Percentiles rank a stretch among this genome's conserved stretches.
Conservation (phyloP, 2,329 filamentous ascomycete genomes). For the Monilinia fructigena region DNA sequence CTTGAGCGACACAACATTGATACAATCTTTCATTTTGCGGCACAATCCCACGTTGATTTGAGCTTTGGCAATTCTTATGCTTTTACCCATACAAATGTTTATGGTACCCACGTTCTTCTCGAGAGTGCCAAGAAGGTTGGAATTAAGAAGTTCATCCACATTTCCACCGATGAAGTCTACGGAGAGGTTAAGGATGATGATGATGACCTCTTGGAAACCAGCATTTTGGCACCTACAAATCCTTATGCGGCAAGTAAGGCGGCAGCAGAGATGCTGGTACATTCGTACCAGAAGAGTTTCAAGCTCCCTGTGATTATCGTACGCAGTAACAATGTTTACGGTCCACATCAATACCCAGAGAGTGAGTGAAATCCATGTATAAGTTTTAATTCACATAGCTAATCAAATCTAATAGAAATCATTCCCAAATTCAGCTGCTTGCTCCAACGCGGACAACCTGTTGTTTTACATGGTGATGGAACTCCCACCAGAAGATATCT, state of each 20-base stretch:
- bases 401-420: constrained; percentile 56
- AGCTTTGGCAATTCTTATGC: constrained; percentile 80
- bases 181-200: constrained; percentile 73
- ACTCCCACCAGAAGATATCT: constrained; percentile 73
- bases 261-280: constrained; percentile 81
- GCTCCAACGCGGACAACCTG: constrained; percentile 62
- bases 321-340: constrained; percentile 81
- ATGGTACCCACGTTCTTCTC: constrained; percentile 78
- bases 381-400: constrained; percentile 17
- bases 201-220: constrained; percentile 70
- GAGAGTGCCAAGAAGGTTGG: constrained; percentile 72
- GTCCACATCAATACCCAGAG: constrained; percentile 79
- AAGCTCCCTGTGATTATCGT: constrained; percentile 78
- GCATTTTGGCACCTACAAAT: constrained; percentile 75
- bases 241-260: constrained; percentile 80
- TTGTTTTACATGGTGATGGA: constrained; percentile 75
- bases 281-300: constrained; percentile 82
- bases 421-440: constrained; percentile 80
- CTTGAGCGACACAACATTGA: constrained; percentile 72
- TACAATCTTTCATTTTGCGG: constrained; percentile 80
- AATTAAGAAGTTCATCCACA: constrained; percentile 73
- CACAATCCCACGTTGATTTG: constrained; percentile 80
- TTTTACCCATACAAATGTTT: constrained; percentile 79
- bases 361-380: constrained; percentile 52
- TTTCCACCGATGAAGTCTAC: constrained; percentile 84